Base-by-base conservation (phyloP, 2,329 filamentous ascomycete genomes). In the Rhexocercosporidium sp. region DNA sequence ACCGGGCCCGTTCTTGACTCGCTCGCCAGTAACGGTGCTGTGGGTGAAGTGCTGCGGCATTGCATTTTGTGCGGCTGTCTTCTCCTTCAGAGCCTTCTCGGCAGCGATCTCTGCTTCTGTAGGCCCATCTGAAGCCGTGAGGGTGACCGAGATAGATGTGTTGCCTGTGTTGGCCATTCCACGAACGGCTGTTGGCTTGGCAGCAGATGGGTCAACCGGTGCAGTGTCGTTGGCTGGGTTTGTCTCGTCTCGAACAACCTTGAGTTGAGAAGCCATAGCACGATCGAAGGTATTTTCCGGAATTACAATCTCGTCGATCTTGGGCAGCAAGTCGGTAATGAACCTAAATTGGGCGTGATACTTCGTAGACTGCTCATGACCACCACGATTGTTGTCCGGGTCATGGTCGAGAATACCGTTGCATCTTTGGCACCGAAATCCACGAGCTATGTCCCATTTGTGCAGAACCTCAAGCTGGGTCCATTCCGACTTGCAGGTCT, bases 401-500 rank as follows among this genome's bases (percentile, higher is more conserved):
- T 91, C 88, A 63, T 88, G 88, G 0, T 86, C 84, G 27, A 96
- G 83, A 2, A 87, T 80, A 63, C 82, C 83, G 22, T 85, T 84
- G 80, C 96, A 99, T 60, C 90, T 88, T 76, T 94, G 90, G 79
- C 96, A 99, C 56, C 91, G 81, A 77, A 98, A 98, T 0, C 94
- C 92, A 56, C 83, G 81, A 1, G 81, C 79, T 0, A 85, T 83
- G 60, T 91, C 89, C 47, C 89, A 84, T 67, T 87, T 89, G 79
- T 97, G 93, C 62, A 98, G 82, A 0, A 96, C 94, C 72, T 98
- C 94, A 79, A 98, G 88, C 71, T 91, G 88, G 2, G 94, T 97
- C 87, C 92, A 99, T 77, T 97, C 92, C 1, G 92, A 86, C 72
- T 90, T 89, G 82, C 96, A 99, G 65, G 88, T 86, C 37, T 86